A percentile compares a stretch with the other conserved stretches of the same genome.
phyloP scores from a whole-genome alignment of 169 alveolate species.

The Toxoplasma gondii region DNA sequence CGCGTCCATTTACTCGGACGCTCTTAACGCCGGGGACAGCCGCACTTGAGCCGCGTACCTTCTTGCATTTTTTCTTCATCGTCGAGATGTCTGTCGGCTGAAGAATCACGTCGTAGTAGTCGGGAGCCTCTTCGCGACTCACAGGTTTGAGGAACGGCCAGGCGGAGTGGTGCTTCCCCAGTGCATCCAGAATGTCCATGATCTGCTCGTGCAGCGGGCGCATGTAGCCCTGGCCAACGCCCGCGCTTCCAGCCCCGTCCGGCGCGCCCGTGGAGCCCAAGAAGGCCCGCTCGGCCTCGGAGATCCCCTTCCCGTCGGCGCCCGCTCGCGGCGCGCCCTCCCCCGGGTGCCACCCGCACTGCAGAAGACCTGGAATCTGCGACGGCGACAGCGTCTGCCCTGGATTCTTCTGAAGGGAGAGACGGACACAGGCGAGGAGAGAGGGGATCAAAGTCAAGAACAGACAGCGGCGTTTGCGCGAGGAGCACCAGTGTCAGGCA shows the following conservation, averaged over 20 bases:
- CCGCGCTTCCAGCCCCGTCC: not conserved
- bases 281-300: not conserved
- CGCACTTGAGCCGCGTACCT: not conserved
- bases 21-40: too few species aligned
- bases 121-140: constrained; percentile 93
- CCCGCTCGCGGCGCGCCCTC: not conserved
- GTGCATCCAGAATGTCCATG: constrained; percentile 80
- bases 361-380: not conserved
- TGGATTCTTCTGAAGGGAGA: constrained; percentile 7
- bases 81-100: constrained; percentile 90
- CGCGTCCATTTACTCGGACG: too few species aligned
- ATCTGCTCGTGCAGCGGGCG: constrained; percentile 82
- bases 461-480: not conserved
- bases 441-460: not conserved
- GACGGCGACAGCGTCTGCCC: constrained; percentile 13
- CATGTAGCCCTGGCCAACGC: constrained; percentile 1
- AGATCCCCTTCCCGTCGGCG: not conserved
- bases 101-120: constrained; percentile 94
- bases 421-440: not conserved
- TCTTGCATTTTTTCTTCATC: constrained; percentile 40
- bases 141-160: constrained; percentile 97
- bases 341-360: constrained; percentile 36
- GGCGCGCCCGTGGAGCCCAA: not conserved
- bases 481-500: not conserved
- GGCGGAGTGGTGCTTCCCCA: constrained; percentile 86